These are phyloP conservation scores for Geranomyces variabilis DNA, from an alignment of 192 early-diverging fungal genomes.

Conservation along the genomic window DNA sequence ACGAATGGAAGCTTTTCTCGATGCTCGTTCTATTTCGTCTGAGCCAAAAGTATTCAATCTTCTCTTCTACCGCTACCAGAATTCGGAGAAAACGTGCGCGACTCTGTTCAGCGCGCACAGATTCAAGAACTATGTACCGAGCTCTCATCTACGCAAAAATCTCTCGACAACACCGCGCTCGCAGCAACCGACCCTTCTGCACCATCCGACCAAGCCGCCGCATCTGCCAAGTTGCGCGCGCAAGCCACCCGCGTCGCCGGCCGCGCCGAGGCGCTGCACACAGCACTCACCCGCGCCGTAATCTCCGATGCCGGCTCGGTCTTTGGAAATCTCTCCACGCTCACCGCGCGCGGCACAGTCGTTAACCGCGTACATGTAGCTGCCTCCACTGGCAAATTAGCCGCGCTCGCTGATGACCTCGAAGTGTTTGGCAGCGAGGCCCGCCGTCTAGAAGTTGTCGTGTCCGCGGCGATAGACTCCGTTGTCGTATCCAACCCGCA, in stretches of 20 bases:
- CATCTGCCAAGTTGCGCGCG: too few relatives aligned
- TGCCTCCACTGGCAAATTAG: constrained; percentile 18
- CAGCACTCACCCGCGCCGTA: constrained; percentile 32
- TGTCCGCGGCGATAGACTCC: constrained; percentile 26
- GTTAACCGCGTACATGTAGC: constrained; percentile 26
- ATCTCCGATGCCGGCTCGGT: constrained; percentile 30
- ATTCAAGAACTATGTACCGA: constrained; percentile 21
- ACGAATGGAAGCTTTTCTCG: too few relatives aligned
- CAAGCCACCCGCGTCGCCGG: background rate
- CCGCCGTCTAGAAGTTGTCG: constrained; percentile 14
- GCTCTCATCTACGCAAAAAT: constrained; percentile 21
- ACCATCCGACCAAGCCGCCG: too few relatives aligned
- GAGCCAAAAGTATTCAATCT: too few relatives aligned
- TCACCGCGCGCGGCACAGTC: constrained; percentile 14
- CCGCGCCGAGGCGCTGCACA: constrained; percentile 35
- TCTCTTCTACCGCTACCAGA: background rate
- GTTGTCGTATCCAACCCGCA: constrained; percentile 15
- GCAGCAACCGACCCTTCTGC: too few relatives aligned
- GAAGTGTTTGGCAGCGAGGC: constrained; percentile 33
- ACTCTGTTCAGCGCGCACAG: constrained; percentile 20
- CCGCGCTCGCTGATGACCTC: constrained; percentile 17
- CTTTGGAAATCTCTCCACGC: constrained; percentile 23
- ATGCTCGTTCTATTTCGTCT: too few relatives aligned
- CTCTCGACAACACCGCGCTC: constrained; percentile 10
- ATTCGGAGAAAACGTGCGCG: background rate